Conservation (phyloP, 1,139 yeast genomes). For the Nakaseomyces kungkrabaensis region DNA sequence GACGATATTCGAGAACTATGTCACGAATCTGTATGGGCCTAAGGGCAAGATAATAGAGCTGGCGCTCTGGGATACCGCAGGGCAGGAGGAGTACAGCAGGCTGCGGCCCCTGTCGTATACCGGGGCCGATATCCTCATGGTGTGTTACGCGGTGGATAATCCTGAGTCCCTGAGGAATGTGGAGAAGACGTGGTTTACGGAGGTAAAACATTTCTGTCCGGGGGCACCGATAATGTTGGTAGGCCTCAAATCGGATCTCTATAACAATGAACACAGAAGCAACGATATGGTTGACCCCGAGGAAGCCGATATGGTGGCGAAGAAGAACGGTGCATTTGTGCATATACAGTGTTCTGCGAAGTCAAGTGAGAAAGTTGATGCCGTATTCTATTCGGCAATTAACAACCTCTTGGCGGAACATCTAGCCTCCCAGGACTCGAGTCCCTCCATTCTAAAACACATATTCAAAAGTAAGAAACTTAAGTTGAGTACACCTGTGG, state of each 20-base stretch:
- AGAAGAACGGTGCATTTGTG: slow-evolving; percentile 61
- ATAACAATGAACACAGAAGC: slow-evolving; percentile 20
- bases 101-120: slow-evolving; percentile 77
- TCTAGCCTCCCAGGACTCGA: slow-evolving; percentile 5
- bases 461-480: slow-evolving; percentile 8
- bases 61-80: slow-evolving; percentile 90
- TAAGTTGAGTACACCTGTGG: neutral
- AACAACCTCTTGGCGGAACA: slow-evolving; percentile 13
- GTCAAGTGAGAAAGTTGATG: slow-evolving; percentile 51
- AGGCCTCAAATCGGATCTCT: slow-evolving; percentile 69
- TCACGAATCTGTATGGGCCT: slow-evolving; percentile 53
- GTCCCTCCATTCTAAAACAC: slow-evolving; percentile 8
- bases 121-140: slow-evolving; percentile 62
- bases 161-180: slow-evolving; percentile 60
- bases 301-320: slow-evolving; percentile 38
- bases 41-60: slow-evolving; percentile 44
- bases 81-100: slow-evolving; percentile 86
- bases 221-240: slow-evolving; percentile 66
- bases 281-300: slow-evolving; percentile 12
- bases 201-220: slow-evolving; percentile 74
- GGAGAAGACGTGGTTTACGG: slow-evolving; percentile 79
- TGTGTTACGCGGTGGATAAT: slow-evolving; percentile 68
- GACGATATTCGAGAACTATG: slow-evolving; percentile 71
- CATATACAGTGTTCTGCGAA: slow-evolving; percentile 77
- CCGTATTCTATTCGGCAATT: slow-evolving; percentile 47